Conservation (phyloP, 441 rosid species). For the Mallotus repandus region DNA sequence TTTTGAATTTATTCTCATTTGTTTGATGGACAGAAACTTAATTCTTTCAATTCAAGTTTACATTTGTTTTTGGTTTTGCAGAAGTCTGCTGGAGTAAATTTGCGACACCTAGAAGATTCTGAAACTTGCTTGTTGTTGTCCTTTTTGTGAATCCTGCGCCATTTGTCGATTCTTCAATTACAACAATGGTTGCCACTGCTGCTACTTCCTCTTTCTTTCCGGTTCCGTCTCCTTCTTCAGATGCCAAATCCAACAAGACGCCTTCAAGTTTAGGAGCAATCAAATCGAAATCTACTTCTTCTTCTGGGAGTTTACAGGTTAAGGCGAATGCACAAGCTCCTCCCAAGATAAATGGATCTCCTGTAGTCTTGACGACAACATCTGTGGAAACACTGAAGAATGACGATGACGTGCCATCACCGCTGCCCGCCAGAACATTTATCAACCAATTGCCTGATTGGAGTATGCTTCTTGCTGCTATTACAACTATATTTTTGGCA, state of each 20-base stretch:
- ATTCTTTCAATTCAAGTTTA: no score
- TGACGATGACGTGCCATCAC: constrained; percentile 46
- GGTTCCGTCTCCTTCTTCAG: constrained; percentile 48
- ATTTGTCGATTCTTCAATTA: constrained; percentile 23
- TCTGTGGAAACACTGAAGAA: constrained; percentile 46
- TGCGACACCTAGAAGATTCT: background rate
- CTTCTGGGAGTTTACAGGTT: constrained; percentile 66
- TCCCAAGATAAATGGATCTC: constrained; percentile 75
- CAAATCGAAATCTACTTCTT: constrained; percentile 41
- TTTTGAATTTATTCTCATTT: no score
- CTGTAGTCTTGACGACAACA: constrained; percentile 43
- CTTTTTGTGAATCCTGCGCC: background rate
- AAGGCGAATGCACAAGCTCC: constrained; percentile 91
- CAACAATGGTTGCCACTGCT: constrained; percentile 73
- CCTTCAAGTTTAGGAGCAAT: constrained; percentile 50
- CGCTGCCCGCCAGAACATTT: constrained; percentile 86
- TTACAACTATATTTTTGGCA: constrained; percentile 90
- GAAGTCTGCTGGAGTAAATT: background rate
- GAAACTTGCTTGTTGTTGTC: background rate
- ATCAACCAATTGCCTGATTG: constrained; percentile 95
- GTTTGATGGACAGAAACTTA: no score
- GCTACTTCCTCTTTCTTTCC: constrained; percentile 80
- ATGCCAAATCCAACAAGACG: constrained; percentile 45
- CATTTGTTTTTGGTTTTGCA: constrained; percentile 8
- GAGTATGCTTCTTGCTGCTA: constrained; percentile 99